Evolutionary conservation across 2,329 filamentous ascomycete species (phyloP), one percentile per base, ranked within the genome.

Genomic region (Botryotinia convoluta): DNA sequence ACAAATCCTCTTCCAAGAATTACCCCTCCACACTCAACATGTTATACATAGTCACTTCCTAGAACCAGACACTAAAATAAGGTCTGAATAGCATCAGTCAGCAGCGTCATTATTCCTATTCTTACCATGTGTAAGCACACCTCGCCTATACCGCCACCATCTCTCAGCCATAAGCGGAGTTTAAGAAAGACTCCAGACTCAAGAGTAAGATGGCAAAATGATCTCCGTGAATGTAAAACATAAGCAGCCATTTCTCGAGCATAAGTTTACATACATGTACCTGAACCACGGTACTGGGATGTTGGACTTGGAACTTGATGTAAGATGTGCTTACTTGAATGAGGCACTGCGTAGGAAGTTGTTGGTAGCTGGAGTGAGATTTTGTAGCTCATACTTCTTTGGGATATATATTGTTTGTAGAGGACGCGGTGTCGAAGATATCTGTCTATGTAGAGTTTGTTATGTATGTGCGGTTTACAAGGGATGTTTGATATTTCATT

Each of bases 91-190:
- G 7, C 26, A 45, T 32, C 45, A 48, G 44, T 22, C 61, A 42
- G 39, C 61, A 51, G 12, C 63, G 44, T 14, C 20, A 35, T 26
- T 14, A 51, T 51, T 7, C 16, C 26, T n/a, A 32, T 67, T 26
- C 32, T 51, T 45, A 44, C 18, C 42, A 7, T 37, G 16, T 18
- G 29, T 35, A 48, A 65, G 42, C 32, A 22, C 62, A 35, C 64
- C 64, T 68, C 45, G 64, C 32, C 35, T 22, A 18, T 54, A 39
- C 35, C n/a, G 35, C 35, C 64, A 42, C 35, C 35, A 54, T 45
- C 64, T 39, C 32, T 37, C 64, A 39, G 64, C 64, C 45, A 68
- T 54, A 68, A 68, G 64, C 64, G 64, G 63, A 67, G 44, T 6
- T 18, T 16, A 16, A 45, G 9, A 37, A 45, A 29, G 29, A 44